phyloP scores from a whole-genome alignment of 768 basidiomycete species.

The Porpolomopsis calyptriformis region DNA sequence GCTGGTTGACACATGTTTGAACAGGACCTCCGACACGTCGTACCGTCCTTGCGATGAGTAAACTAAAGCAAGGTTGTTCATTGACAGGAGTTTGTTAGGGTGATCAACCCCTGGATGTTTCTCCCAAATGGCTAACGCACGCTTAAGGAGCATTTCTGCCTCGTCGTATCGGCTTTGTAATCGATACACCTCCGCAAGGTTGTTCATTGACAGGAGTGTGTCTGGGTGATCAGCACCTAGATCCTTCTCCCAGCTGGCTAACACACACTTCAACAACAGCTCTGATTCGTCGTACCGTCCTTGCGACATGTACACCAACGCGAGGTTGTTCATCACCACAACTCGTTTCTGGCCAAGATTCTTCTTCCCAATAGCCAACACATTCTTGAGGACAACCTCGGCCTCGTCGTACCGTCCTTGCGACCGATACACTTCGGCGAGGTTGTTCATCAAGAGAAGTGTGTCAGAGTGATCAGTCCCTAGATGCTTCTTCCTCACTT shows the following conservation, averaged over 20 bases:
- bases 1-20: too few species aligned
- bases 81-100: too few species aligned
- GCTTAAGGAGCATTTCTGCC: neutral
- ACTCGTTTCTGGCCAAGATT: neutral
- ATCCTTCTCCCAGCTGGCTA: neutral
- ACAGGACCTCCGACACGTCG: too few species aligned
- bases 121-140: neutral
- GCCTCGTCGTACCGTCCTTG: neutral
- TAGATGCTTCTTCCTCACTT: neutral
- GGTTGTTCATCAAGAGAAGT: constrained; percentile 1
- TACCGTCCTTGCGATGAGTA: too few species aligned
- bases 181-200: neutral
- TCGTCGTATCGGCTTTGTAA: neutral
- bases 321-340: neutral
- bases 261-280: neutral
- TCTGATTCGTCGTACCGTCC: neutral
- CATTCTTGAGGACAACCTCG: neutral
- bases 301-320: neutral
- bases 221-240: neutral
- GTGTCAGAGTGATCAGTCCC: too few species aligned
- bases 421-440: neutral
- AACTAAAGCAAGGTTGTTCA: too few species aligned
- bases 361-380: neutral
- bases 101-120: neutral
- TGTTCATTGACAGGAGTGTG: neutral